A percentile compares a stretch with the other conserved stretches of the same genome.
These are phyloP conservation scores for Penicillium alfredii DNA, from an alignment of 495 filamentous ascomycete species.

Conservation along the genomic window DNA sequence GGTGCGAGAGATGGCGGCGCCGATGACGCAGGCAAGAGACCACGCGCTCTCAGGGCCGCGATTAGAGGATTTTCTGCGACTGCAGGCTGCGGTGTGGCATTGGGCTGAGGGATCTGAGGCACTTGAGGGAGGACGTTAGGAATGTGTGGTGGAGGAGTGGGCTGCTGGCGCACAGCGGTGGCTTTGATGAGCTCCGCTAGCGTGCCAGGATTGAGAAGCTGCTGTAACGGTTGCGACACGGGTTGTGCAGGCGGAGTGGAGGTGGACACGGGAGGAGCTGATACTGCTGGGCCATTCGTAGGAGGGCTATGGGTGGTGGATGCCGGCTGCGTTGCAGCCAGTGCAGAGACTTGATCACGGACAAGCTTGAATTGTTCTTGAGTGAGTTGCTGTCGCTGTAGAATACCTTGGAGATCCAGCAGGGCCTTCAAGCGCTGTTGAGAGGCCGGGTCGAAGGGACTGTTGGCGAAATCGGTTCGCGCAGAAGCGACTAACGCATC, in stretches of 20 bases:
- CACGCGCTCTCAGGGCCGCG: constrained; percentile 41
- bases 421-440: constrained; percentile 78
- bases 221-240: constrained; percentile 36
- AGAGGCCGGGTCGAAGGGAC: constrained; percentile 63
- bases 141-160: constrained; percentile 32
- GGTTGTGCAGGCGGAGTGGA: constrained; percentile 31
- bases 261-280: constrained; percentile 22
- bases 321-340: constrained; percentile 40
- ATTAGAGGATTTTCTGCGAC: constrained; percentile 41
- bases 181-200: constrained; percentile 47
- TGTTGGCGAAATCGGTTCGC: constrained; percentile 64
- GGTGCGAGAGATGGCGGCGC: constrained; percentile 23
- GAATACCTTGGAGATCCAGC: constrained; percentile 74
- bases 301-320: constrained; percentile 16
- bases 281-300: constrained; percentile 18
- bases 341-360: constrained; percentile 68
- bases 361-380: constrained; percentile 74
- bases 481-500: constrained; percentile 63
- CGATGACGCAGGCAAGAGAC: constrained; percentile 39
- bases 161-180: constrained; percentile 40
- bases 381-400: constrained; percentile 72
- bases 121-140: constrained; percentile 24
- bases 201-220: constrained; percentile 41
- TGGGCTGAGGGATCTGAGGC: constrained; percentile 18
- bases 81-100: constrained; percentile 26